Percentiles rank a stretch among this genome's conserved stretches.
Evolutionary conservation across 148 eudicot species (phyloP).

Genomic region (Suaeda aralocaspica): DNA sequence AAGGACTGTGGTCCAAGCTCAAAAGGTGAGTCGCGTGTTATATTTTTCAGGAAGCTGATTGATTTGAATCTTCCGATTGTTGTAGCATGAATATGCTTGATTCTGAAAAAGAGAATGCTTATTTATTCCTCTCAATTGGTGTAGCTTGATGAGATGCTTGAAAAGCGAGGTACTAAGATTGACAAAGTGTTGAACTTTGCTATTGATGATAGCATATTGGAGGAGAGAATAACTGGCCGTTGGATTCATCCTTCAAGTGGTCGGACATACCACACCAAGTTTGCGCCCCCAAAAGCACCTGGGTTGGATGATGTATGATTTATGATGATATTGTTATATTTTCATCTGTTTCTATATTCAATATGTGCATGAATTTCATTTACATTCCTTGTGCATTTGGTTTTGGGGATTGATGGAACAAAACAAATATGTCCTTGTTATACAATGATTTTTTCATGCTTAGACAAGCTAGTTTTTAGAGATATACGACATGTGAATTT

Average conservation of each 20-base stretch:
- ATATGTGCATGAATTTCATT: neutral
- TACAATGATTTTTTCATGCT: neutral
- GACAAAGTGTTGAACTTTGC: conserved; percentile 92
- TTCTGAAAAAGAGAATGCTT: neutral
- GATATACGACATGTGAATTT: neutral
- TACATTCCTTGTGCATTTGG: neutral
- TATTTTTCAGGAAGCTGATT: neutral
- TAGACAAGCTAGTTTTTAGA: neutral
- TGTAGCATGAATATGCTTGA: neutral
- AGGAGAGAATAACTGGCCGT: conserved; percentile 95
- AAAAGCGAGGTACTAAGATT: conserved; percentile 69
- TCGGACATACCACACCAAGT: conserved; percentile 87
- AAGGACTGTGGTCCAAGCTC: conserved; percentile 86
- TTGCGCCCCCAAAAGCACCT: conserved; percentile 84
- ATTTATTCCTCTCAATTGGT: neutral
- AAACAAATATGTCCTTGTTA: neutral
- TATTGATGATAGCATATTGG: conserved; percentile 84
- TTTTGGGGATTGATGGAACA: too few species aligned
- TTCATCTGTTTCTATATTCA: neutral
- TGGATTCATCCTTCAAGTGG: conserved; percentile 96
- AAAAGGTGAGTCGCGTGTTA: conserved; percentile 45
- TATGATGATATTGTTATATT: neutral
- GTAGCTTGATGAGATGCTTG: conserved; percentile 97
- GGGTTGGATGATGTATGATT: conserved; percentile 83
- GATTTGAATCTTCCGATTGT: neutral